Evolutionary conservation across 164 flowering plant genomes (phyloP).

Genomic region (Liriodendron chinense): DNA sequence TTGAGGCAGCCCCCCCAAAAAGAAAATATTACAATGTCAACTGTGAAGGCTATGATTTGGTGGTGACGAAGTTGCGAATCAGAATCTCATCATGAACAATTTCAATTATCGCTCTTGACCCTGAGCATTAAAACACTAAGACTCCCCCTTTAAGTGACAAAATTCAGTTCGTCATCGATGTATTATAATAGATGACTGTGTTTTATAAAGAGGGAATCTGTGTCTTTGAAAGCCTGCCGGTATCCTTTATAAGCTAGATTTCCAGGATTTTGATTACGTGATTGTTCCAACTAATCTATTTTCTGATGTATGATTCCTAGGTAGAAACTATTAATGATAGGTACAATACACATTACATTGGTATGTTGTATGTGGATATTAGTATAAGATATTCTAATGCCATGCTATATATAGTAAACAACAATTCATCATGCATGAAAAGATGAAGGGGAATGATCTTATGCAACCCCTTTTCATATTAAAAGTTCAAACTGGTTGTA

Average conservation of each 20-base stretch:
- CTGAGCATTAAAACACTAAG: neutral
- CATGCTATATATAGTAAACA: too few species aligned
- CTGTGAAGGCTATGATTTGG: neutral
- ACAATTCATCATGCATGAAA: too few species aligned
- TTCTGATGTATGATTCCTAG: neutral
- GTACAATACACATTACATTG: too few species aligned
- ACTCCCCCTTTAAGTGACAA: neutral
- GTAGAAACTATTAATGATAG: too few species aligned
- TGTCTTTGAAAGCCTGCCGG: neutral
- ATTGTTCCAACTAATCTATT: neutral
- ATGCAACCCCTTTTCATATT: too few species aligned
- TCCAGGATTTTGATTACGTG: neutral
- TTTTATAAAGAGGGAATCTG: neutral
- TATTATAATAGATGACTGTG: neutral
- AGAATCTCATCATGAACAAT: neutral
- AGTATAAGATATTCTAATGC: too few species aligned
- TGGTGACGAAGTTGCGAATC: neutral
- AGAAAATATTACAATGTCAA: constrained; percentile 1
- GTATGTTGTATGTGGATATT: too few species aligned
- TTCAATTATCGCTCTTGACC: neutral
- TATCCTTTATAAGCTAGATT: neutral
- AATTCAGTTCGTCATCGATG: too few species aligned
- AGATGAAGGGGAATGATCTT: too few species aligned
- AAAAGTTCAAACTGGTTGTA: too few species aligned
- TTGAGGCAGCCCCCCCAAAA: neutral